phyloP scores from a whole-genome alignment of 305 asterid genomes.

The Solanum hybrid region DNA sequence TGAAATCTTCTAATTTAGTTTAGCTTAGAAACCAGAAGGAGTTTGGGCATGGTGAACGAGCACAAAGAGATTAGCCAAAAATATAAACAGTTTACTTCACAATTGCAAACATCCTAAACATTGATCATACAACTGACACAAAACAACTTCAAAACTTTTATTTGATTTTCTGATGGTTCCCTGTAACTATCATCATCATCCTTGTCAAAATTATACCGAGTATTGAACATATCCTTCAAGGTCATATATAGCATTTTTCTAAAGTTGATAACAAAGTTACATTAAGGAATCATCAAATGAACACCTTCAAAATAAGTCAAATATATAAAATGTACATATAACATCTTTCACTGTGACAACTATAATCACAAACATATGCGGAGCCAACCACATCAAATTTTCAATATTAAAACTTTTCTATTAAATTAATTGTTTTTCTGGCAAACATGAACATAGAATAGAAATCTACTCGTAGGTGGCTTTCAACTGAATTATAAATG shows the following conservation, averaged over 20 bases:
- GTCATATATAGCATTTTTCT: too few species aligned
- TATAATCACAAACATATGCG: neutral
- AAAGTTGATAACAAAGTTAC: too few species aligned
- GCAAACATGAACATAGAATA: too few species aligned
- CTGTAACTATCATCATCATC: too few species aligned
- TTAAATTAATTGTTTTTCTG: too few species aligned
- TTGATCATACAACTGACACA: constrained; percentile 82
- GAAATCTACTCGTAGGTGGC: too few species aligned
- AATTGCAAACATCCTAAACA: constrained; percentile 37
- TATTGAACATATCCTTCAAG: too few species aligned
- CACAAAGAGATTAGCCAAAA: neutral
- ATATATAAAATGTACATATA: neutral
- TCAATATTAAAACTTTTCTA: neutral
- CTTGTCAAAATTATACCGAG: too few species aligned
- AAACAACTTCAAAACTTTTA: constrained; percentile 3
- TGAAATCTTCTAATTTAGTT: neutral
- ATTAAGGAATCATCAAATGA: neutral
- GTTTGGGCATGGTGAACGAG: neutral
- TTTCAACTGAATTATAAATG: too few species aligned
- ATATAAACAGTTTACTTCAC: constrained; percentile 23
- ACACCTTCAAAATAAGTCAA: neutral
- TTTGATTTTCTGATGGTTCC: too few species aligned
- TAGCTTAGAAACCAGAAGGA: neutral
- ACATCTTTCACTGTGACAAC: neutral
- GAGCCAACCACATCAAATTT: neutral